Percentiles rank a stretch among this genome's conserved stretches.
These are phyloP conservation scores for Emergomyces pasteurianus DNA, from an alignment of 2,329 filamentous ascomycete genomes.

Conservation along the genomic window DNA sequence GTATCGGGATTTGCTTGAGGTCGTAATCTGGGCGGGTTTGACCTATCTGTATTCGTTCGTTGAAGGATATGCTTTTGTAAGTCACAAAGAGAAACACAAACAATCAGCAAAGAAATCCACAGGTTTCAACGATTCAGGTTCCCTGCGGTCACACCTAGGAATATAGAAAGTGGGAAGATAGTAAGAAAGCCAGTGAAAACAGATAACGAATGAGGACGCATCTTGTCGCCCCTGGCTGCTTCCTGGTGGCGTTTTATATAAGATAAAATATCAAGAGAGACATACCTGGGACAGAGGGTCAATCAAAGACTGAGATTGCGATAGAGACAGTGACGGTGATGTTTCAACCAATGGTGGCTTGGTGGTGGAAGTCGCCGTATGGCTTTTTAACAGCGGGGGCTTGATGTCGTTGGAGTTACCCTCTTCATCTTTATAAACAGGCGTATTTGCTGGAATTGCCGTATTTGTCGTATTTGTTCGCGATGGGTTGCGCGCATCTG, in stretches of 20 bases:
- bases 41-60: constrained; percentile 53
- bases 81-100: not conserved
- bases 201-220: not conserved
- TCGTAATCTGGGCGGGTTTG: constrained; percentile 37
- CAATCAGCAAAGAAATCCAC: not conserved
- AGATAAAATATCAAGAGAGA: not conserved
- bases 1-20: constrained; percentile 30
- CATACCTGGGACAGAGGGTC: constrained; percentile 58
- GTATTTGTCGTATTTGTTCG: not conserved
- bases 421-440: not conserved
- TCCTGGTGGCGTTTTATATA: not conserved
- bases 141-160: not conserved
- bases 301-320: constrained; percentile 27
- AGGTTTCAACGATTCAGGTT: not conserved
- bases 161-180: constrained; percentile 1
- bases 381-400: not conserved
- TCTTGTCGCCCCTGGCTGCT: not conserved
- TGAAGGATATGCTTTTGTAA: constrained; percentile 48
- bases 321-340: not conserved
- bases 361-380: not conserved
- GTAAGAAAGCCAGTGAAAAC: not conserved
- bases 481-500: not conserved
- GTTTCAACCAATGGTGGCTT: not conserved
- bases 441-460: not conserved
- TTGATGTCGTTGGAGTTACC: not conserved